A percentile compares a stretch with the other conserved stretches of the same genome.
phyloP scores from a whole-genome alignment of 2,329 filamentous ascomycete genomes.

The Neodidymelliopsis sp. region DNA sequence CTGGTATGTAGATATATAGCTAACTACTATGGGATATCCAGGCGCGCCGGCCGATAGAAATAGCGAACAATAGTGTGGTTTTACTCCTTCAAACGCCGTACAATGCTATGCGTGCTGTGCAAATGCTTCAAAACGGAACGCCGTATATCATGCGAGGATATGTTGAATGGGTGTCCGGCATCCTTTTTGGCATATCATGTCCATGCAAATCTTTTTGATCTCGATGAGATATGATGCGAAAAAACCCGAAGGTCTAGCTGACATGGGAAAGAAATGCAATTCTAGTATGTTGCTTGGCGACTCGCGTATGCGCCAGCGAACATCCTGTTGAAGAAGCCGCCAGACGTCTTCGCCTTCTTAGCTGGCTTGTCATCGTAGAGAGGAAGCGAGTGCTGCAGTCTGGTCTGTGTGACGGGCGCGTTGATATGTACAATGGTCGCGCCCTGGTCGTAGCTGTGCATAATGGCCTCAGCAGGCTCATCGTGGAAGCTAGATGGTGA shows the following conservation, averaged over 20 bases:
- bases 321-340: conserved; percentile 50
- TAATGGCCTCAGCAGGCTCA: conserved; percentile 34
- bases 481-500: conserved; percentile 47
- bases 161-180: conserved; percentile 20
- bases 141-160: conserved; percentile 19
- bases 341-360: conserved; percentile 50
- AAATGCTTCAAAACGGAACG: conserved; percentile 20
- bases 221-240: conserved; percentile 27
- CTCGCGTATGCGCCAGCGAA: conserved; percentile 40
- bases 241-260: conserved; percentile 29
- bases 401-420: conserved; percentile 12
- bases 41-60: conserved; percentile 19
- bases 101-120: conserved; percentile 21
- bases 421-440: conserved; percentile 55
- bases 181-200: conserved; percentile 20
- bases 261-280: conserved; percentile 39
- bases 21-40: conserved; percentile 21
- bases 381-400: conserved; percentile 43
- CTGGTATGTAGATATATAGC: conserved; percentile 10
- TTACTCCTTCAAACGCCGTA: conserved; percentile 16
- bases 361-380: conserved; percentile 50
- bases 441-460: conserved; percentile 53
- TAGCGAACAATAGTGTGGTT: conserved; percentile 9
- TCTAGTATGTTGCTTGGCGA: conserved; percentile 41
- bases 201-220: conserved; percentile 19